Evolutionary conservation across 805 yeast genomes (phyloP).

Genomic region (Wickerhamomyces mucosus): DNA sequence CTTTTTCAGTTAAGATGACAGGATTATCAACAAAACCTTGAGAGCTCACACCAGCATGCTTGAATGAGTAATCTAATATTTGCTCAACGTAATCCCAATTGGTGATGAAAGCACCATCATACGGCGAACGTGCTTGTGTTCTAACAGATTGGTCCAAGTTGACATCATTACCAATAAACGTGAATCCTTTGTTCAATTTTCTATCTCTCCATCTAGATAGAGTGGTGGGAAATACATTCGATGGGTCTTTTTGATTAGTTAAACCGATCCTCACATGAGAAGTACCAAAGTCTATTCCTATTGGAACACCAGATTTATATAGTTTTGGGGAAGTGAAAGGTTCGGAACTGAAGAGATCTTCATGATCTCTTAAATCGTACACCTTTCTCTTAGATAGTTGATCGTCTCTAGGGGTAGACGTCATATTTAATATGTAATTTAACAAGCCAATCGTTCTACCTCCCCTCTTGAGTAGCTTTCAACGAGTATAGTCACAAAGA

Average conservation of each 20-base stretch:
- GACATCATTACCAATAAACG: conserved; percentile 78
- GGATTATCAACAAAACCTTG: conserved; percentile 61
- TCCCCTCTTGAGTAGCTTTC: too few species aligned
- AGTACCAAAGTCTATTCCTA: conserved; percentile 84
- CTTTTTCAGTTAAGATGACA: conserved; percentile 66
- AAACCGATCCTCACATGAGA: conserved; percentile 51
- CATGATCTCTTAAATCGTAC: conserved; percentile 15
- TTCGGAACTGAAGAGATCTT: conserved; percentile 24
- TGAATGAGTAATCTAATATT: conserved; percentile 74
- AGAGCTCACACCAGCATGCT: conserved; percentile 60
- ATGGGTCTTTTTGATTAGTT: conserved; percentile 36
- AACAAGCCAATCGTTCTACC: too few species aligned
- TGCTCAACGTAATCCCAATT: conserved; percentile 90
- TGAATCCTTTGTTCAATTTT: conserved; percentile 46
- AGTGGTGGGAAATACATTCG: conserved; percentile 58
- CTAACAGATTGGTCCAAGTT: conserved; percentile 60
- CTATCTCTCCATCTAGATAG: conserved; percentile 76
- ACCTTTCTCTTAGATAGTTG: conserved; percentile 12
- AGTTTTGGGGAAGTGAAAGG: conserved; percentile 30
- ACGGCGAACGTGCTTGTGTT: conserved; percentile 67
- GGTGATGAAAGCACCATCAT: conserved; percentile 76
- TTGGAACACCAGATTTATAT: conserved; percentile 54
- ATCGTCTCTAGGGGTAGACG: conserved; percentile 11
- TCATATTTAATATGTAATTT: conserved; percentile 7
- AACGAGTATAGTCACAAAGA: too few species aligned